Conservation (phyloP, 108 stramenopile genomes). For the Epithemia pelagica region DNA sequence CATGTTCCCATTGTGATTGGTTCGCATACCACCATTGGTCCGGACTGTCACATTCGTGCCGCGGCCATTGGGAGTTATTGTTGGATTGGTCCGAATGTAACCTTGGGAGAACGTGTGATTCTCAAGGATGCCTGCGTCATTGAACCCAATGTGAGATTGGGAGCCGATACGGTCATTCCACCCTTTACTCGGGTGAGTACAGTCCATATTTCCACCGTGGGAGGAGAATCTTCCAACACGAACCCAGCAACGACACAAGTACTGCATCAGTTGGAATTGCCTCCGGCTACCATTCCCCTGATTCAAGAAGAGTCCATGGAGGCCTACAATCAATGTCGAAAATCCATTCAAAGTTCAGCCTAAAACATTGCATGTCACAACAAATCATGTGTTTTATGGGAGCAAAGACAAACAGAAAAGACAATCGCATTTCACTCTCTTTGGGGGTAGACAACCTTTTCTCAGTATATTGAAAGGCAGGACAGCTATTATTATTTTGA, state of each 20-base stretch:
- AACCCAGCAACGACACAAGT: slow-evolving; percentile 3
- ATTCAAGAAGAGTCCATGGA: slow-evolving; percentile 31
- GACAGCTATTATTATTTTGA: too few species aligned
- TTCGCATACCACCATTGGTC: slow-evolving; percentile 37
- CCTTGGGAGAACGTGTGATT: slow-evolving; percentile 38
- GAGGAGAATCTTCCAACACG: neutral
- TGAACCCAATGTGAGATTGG: slow-evolving; percentile 23
- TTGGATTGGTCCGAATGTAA: slow-evolving; percentile 37
- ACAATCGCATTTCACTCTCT: too few species aligned
- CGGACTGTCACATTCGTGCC: slow-evolving; percentile 31
- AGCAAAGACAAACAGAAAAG: too few species aligned
- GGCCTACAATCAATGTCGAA: neutral
- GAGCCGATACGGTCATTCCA: slow-evolving; percentile 43
- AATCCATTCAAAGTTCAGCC: neutral
- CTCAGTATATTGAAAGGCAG: too few species aligned
- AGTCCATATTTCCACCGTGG: slow-evolving; percentile 6
- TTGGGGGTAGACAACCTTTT: too few species aligned
- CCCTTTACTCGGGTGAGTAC: slow-evolving; percentile 34
- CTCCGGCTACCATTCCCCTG: slow-evolving; percentile 23
- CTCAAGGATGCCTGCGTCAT: slow-evolving; percentile 46
- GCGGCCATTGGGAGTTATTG: slow-evolving; percentile 49
- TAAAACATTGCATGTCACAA: too few species aligned
- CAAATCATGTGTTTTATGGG: too few species aligned
- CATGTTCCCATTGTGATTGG: slow-evolving; percentile 35
- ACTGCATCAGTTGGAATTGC: slow-evolving; percentile 20